phyloP scores from a whole-genome alignment of 129 eudicot species.

The Artemisia annua region DNA sequence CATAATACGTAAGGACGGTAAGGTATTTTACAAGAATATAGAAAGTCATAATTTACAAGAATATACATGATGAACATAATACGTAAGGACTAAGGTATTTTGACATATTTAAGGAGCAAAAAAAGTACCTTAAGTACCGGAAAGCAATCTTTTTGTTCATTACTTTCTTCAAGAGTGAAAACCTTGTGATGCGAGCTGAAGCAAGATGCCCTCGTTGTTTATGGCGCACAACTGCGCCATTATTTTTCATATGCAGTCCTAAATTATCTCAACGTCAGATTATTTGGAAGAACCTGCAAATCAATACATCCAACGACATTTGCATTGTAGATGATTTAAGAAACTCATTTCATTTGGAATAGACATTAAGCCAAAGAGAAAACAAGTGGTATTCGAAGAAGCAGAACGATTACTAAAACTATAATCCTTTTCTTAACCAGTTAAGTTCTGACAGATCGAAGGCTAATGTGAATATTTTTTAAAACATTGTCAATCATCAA shows the following conservation, averaged over 20 bases:
- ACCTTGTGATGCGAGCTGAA: neutral
- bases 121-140: neutral
- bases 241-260: too few relatives aligned
- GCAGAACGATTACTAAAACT: too few relatives aligned
- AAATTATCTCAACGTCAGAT: too few relatives aligned
- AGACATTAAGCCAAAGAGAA: too few relatives aligned
- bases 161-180: neutral
- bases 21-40: too few relatives aligned
- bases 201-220: neutral
- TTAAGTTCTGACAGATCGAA: conserved; percentile 6
- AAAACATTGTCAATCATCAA: conserved; percentile 3
- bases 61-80: neutral
- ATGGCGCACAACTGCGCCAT: neutral
- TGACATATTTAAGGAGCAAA: neutral
- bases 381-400: too few relatives aligned
- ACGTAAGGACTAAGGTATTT: neutral
- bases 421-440: neutral
- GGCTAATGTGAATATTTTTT: neutral
- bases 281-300: too few relatives aligned
- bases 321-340: too few relatives aligned
- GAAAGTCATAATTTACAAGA: neutral
- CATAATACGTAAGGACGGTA: too few relatives aligned
- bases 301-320: too few relatives aligned
- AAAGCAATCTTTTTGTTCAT: neutral
- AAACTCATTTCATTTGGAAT: too few relatives aligned